A percentile compares a stretch with the other conserved stretches of the same genome.
These are phyloP conservation scores for Athelia psychrophila DNA, from an alignment of 1,284 basidiomycete species.

Conservation along the genomic window DNA sequence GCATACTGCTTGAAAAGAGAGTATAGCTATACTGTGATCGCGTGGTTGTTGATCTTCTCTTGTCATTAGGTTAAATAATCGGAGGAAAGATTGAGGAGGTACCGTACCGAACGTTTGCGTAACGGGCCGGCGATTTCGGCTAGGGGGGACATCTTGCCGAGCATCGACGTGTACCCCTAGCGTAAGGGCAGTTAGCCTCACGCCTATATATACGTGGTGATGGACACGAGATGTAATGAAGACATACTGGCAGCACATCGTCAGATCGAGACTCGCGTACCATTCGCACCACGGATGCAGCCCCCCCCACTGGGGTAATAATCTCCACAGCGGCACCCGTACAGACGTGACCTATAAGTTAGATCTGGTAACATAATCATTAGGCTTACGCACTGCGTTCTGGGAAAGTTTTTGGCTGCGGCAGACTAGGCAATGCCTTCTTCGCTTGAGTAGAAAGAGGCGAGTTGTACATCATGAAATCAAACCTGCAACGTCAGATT, in stretches of 20 bases:
- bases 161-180: constrained; percentile 88
- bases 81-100: neutral
- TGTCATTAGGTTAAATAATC: neutral
- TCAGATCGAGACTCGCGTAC: constrained; percentile 58
- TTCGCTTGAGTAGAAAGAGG: neutral
- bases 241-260: constrained; percentile 48
- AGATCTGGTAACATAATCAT: neutral
- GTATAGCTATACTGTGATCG: constrained; percentile 49
- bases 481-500: neutral
- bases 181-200: too few relatives aligned
- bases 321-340: constrained; percentile 85
- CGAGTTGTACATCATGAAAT: neutral
- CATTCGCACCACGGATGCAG: constrained; percentile 75
- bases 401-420: neutral
- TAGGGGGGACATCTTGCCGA: constrained; percentile 84
- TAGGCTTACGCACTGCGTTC: neutral
- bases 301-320: constrained; percentile 86
- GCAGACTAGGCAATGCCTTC: neutral
- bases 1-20: neutral
- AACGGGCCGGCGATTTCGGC: constrained; percentile 57
- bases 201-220: too few relatives aligned
- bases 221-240: too few relatives aligned
- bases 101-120: constrained; percentile 38
- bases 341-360: constrained; percentile 52
- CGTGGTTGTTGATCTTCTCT: constrained; percentile 78